phyloP scores from a whole-genome alignment of 2,329 filamentous ascomycete genomes.

The Pyrenochaeta sp. region DNA sequence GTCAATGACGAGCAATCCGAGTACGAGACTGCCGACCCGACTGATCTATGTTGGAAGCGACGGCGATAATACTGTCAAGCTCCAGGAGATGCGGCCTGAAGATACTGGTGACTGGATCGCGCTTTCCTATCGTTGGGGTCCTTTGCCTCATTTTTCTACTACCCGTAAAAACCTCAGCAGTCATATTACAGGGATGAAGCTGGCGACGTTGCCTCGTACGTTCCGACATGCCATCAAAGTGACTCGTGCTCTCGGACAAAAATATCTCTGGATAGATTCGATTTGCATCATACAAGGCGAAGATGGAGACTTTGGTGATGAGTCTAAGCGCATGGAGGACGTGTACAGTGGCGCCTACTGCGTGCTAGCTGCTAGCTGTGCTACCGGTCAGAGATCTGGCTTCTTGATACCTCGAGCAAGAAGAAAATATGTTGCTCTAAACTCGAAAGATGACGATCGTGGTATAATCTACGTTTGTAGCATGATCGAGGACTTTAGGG shows the following conservation, averaged over 20 bases:
- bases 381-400: conserved; percentile 12
- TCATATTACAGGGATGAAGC: neutral
- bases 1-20: neutral
- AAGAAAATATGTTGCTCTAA: conserved; percentile 5
- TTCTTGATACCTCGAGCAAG: conserved; percentile 17
- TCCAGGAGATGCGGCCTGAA: conserved; percentile 4
- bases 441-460: neutral
- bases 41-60: conserved; percentile 16
- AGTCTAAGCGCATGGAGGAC: conserved; percentile 32
- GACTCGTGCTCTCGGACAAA: conserved; percentile 20
- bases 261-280: conserved; percentile 42
- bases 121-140: conserved; percentile 27
- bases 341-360: conserved; percentile 35
- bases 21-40: conserved; percentile 8
- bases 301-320: conserved; percentile 27
- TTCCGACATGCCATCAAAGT: conserved; percentile 31
- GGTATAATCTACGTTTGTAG: conserved; percentile 22
- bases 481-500: conserved; percentile 32
- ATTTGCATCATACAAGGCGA: conserved; percentile 36
- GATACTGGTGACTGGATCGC: conserved; percentile 20
- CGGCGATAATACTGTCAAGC: neutral
- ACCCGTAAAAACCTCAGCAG: conserved; percentile 4
- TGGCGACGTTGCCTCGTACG: conserved; percentile 18
- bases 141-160: conserved; percentile 9
- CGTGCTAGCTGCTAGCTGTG: conserved; percentile 30